Base-by-base conservation (phyloP, 78 protist species). In the Pigoraptor vietnamica region DNA sequence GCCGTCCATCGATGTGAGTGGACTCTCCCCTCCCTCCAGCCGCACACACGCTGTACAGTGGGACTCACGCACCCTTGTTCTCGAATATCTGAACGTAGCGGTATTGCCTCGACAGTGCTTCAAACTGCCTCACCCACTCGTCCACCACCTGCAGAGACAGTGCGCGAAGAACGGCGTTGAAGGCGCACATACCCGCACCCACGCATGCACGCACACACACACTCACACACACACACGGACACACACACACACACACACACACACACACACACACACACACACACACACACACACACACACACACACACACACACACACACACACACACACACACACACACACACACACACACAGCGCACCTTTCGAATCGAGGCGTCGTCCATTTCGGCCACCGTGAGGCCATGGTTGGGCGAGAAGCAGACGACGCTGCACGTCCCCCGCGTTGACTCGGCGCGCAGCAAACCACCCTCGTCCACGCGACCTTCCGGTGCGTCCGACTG, bases 361-460 rank as follows among this genome's bases (percentile, higher is more conserved):
- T 48, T 37, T 1, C 34, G 39, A 2, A 93, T 84, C 40, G 19
- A 90, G 39, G 1, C 92, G 33, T 34, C 34, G 35, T 34, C 39
- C 92, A 93, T 90, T 19, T 91, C 34, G n/a, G 92, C 89, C 23
- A 93, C 24, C 23, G 92, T 91, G 29, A 88, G n/a, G 21, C 86
- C 67, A 82, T 93, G 95, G 25, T 33, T 34, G 40, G 95, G 95
- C 1, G 90, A 90, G 83, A 93, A 93, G 93, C 95, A 93, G 38
- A 93, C 32, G 38, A 93, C 95, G 0, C 86, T 36, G 67, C 95
- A 93, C 37, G 1, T 38, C 0, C 95, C 95, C 10, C 93, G 39
- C 89, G 87, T 86, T 2, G 35, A 6, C 79, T 79, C 32, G 0
- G 48, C 88, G 56, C 2, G 0, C 56, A 92, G 40, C 48, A 88